Evolutionary conservation across 257 asterid genomes (phyloP), one percentile per base, ranked within the genome.

Genomic region (Haberlea rhodopensis): DNA sequence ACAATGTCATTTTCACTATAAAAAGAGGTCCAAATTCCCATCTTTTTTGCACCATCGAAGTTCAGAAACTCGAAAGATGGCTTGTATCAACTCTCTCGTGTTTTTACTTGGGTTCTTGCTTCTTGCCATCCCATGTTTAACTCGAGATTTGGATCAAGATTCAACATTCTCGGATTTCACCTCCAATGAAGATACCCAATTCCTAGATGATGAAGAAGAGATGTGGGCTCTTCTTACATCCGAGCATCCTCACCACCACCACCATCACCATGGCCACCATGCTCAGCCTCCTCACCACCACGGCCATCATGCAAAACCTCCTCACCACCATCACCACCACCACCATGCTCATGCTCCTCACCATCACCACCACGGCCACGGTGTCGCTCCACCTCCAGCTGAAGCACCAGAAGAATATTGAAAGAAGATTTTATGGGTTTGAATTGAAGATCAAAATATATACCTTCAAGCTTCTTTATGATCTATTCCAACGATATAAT

Each of bases 231-330:
- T 69, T 20, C 13, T n/a, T 63, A 54, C 64, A 26, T 31, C 67
- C 5, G 3, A 16, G 0, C 58, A 13, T 3, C 4, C 71, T 26
- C 67, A 51, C 2, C 66, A 5, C 48, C 68, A 48, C 62, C 62
- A 45, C 37, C 55, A 40, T 25, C 37, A 10, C 21, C 51, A 20
- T 49, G 31, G 22, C 29, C 21, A 10, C 46, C 65, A 70, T 24
- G 40, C 52, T 43, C 40, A 11, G 9, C 23, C 67, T 8, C 73
- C 52, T 56, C 72, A 52, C 62, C 74, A 49, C 20, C 63, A 68
- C 31, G 27, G 20, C 60, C 37, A 45, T 21, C 37, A 62, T 8
- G 66, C 66, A 1, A 37, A 40, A 6, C 20, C 55, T 13, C 66
- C 66, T 15, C 16, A 24, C 21, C 67, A 34, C 24, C 53, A 26